Base-by-base conservation (phyloP, 805 yeast species). In the Nakazawaea wyomingensis region DNA sequence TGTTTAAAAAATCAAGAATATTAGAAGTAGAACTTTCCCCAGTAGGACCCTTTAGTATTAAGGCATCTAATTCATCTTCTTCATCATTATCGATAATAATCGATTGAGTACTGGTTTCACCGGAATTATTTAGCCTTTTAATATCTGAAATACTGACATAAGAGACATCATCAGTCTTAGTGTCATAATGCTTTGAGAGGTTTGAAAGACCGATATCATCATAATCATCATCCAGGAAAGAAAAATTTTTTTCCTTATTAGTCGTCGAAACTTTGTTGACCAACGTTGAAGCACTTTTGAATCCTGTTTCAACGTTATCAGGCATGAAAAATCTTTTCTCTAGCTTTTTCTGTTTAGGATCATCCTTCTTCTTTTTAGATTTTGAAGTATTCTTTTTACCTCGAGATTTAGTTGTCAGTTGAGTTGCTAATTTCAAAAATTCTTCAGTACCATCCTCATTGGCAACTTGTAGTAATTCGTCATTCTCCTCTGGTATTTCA, bases 401-500 rank as follows among this genome's bases (percentile, higher is more conserved):
- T 47, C 56, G 50, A 31, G 66, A 64, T 1, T 71, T 74, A 18
- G 69, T 60, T 77, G 81, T 82, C 41, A 78, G 72, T 50, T 75
- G 80, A 1, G 87, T 79, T 0, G 90, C 90, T 44, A 78, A 66
- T 42, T 72, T 71, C 50, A 85, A 75, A 44, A 85, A 80, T 42
- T 81, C 86, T 17, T 69, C 71, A n/a, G n/a, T n/a, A 18, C 54
- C 60, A 33, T 79, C 76, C 37, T 80, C 85, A 41, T 74, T 83
- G 29, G 71, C 70, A 38, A 71, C 65, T 11, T 65, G 61, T 7
- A 74, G 63, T 4, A 76, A 49, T 44, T 72, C 78, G 38, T 68
- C 62, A 55, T 85, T 88, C 46, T 84, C 91, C 19, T 76, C 77
- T 0, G 95, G 93, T 16, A 84, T 73, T 5, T 73, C 79, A 39